These are phyloP conservation scores for Boeremia exigua DNA, from an alignment of 2,329 filamentous ascomycete species.

Conservation along the genomic window DNA sequence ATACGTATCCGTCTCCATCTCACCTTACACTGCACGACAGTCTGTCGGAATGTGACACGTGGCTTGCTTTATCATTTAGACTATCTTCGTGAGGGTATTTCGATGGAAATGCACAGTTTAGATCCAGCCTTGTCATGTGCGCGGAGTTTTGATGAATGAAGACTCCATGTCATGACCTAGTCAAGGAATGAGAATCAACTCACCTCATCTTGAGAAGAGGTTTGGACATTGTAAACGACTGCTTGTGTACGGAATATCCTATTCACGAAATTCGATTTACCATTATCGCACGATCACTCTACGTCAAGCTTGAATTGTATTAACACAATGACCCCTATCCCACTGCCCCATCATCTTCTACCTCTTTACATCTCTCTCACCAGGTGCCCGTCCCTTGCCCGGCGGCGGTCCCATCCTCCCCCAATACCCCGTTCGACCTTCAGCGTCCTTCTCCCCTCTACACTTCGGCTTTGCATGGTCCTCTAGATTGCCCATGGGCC, in stretches of 20 bases:
- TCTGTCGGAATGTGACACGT: neutral
- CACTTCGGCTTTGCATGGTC: slow-evolving; percentile 62
- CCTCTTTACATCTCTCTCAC: neutral
- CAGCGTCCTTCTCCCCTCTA: slow-evolving; percentile 16
- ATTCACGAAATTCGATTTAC: too few relatives aligned
- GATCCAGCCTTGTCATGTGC: too few relatives aligned
- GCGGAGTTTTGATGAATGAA: too few relatives aligned
- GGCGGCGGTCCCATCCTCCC: slow-evolving; percentile 12
- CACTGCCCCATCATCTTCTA: neutral
- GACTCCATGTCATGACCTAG: too few relatives aligned
- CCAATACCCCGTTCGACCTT: slow-evolving; percentile 31
- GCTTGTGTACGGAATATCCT: too few relatives aligned
- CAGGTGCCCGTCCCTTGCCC: neutral
- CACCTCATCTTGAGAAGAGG: too few relatives aligned
- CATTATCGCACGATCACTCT: too few relatives aligned
- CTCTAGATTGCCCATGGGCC: slow-evolving; percentile 62
- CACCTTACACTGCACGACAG: neutral
- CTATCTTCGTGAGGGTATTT: neutral
- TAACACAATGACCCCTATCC: too few relatives aligned
- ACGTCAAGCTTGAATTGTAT: too few relatives aligned
- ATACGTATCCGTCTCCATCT: slow-evolving; percentile 2
- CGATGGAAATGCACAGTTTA: neutral
- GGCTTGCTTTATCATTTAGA: neutral
- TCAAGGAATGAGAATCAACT: too few relatives aligned
- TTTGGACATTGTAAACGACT: too few relatives aligned